Conservation (phyloP, 2,329 filamentous ascomycete species). For the Didymella arachidicola region DNA sequence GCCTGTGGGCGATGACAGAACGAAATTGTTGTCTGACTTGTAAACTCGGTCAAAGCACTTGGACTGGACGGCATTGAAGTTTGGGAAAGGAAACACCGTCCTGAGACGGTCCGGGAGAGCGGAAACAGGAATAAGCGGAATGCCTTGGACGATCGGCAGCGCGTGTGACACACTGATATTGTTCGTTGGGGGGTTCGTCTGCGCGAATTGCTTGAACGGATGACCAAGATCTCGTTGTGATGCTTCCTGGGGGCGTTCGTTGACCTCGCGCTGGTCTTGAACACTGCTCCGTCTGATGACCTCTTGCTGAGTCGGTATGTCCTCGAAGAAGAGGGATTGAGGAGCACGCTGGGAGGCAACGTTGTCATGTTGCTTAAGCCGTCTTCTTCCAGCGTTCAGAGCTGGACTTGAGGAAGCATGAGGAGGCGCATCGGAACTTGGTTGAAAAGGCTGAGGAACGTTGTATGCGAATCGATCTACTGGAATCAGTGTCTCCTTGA, state of each 20-base stretch:
- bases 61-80: conserved; percentile 85
- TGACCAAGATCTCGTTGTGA: not conserved
- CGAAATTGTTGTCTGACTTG: conserved; percentile 74
- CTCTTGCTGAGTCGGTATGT: not conserved
- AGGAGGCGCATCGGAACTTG: conserved; percentile 44
- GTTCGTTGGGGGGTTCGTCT: not conserved
- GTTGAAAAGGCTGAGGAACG: conserved; percentile 22
- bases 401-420: conserved; percentile 52
- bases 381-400: conserved; percentile 48
- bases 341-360: not conserved
- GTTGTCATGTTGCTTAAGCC: conserved; percentile 15
- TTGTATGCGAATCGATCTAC: conserved; percentile 37
- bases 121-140: conserved; percentile 65
- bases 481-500: not conserved
- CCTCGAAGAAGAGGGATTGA: not conserved
- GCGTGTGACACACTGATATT: conserved; percentile 8
- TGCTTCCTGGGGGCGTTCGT: not conserved
- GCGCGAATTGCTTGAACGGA: conserved; percentile 2
- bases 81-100: conserved; percentile 72
- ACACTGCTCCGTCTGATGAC: not conserved
- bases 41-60: conserved; percentile 76
- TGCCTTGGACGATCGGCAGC: conserved; percentile 62
- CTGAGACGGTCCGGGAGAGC: conserved; percentile 74
- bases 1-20: conserved; percentile 82
- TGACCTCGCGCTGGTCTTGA: not conserved